Conservation (phyloP, 2,329 filamentous ascomycete genomes). For the Neurospora sp. region DNA sequence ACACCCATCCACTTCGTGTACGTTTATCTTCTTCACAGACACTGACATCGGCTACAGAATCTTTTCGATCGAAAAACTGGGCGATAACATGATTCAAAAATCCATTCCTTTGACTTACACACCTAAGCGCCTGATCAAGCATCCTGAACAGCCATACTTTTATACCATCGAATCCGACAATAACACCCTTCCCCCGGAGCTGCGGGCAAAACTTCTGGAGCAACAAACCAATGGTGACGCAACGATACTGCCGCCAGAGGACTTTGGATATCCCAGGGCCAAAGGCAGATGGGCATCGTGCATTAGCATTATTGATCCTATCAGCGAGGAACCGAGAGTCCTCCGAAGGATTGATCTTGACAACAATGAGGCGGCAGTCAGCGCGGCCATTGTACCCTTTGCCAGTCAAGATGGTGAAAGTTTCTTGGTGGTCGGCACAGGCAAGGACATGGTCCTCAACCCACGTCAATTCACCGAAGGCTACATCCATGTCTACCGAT, state of each 20-base stretch:
- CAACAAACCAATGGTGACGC: conserved; percentile 66
- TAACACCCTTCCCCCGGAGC: conserved; percentile 75
- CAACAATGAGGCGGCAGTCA: conserved; percentile 86
- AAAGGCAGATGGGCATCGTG: conserved; percentile 90
- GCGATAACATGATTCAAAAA: conserved; percentile 77
- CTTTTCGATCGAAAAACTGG: conserved; percentile 79
- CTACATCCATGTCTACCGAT: conserved; percentile 85
- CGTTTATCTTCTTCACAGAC: conserved; percentile 4
- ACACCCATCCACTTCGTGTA: conserved; percentile 10
- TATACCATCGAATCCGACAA: conserved; percentile 93
- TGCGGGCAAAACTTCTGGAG: conserved; percentile 62
- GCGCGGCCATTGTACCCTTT: conserved; percentile 75
- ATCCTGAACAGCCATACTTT: conserved; percentile 80
- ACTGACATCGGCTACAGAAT: conserved; percentile 48
- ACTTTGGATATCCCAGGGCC: conserved; percentile 82
- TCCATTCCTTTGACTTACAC: conserved; percentile 83
- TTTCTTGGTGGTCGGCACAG: conserved; percentile 90
- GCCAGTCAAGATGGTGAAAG: conserved; percentile 78
- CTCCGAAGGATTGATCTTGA: conserved; percentile 71
- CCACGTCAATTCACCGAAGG: conserved; percentile 68
- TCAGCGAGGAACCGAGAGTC: conserved; percentile 58
- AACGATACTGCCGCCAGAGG: conserved; percentile 60
- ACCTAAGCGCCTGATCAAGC: conserved; percentile 75
- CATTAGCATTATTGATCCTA: conserved; percentile 81
- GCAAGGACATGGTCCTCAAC: conserved; percentile 75